Evolutionary conservation across 176 grass and related monocot genomes (phyloP).

Genomic region (Avena insularis): DNA sequence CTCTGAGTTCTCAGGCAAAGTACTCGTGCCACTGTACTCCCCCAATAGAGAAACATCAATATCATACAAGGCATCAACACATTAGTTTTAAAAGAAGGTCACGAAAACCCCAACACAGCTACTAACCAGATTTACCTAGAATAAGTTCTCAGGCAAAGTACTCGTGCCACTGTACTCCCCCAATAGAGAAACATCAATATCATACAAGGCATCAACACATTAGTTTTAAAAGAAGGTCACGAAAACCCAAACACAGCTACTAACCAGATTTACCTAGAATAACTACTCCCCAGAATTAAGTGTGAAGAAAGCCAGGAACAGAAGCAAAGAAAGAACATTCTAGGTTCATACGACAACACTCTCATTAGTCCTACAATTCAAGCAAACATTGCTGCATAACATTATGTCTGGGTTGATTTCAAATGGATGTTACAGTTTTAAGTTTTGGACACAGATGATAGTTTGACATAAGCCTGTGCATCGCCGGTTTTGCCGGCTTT

Average conservation of each 20-base stretch:
- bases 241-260: not conserved
- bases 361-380: not conserved
- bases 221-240: not conserved
- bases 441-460: not conserved
- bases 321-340: not conserved
- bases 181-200: not conserved
- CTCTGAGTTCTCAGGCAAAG: not conserved
- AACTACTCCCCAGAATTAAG: not conserved
- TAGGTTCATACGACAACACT: conserved; percentile 3
- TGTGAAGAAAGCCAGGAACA: conserved; percentile 17
- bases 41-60: not conserved
- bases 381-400: not conserved
- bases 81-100: not conserved
- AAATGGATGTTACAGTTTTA: not conserved
- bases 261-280: not conserved
- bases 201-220: not conserved
- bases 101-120: not conserved
- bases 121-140: not conserved
- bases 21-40: not conserved
- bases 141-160: not conserved
- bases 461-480: not conserved
- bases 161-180: not conserved
- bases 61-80: not conserved
- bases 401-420: not conserved
- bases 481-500: too few species aligned